Evolutionary conservation across 768 basidiomycete genomes (phyloP), one percentile per base, ranked within the genome.

Genomic region (Mycena leptocephala): DNA sequence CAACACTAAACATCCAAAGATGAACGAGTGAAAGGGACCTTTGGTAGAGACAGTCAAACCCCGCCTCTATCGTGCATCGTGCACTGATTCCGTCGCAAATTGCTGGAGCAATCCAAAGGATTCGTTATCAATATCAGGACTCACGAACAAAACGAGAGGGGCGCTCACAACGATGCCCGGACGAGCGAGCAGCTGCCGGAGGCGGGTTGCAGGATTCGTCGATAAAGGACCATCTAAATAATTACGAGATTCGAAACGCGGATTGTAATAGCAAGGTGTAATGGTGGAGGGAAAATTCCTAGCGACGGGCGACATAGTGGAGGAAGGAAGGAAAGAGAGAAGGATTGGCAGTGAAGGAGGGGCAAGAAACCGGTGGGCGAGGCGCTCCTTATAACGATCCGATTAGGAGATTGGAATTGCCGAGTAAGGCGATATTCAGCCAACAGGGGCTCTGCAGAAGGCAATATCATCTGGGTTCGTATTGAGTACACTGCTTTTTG

Each of bases 1-100:
- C 7, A 75, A 56, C 68, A 26, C 30, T 55, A 58, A 4, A 14
- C 55, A 4, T 43, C 22, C 28, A 43, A 22, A 71, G 46, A 63
- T 30, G 67, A n/a, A 39, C n/a, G 28, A 9, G 11, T 59, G 22
- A 26, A 56, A 51, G n/a, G 33, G 39, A 92, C 92, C 92, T 95
- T 85, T 95, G 94, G 82, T 95, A 96, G 70, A 95, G 75, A 79
- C 94, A 95, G 28, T 89, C 87, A 79, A 95, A 96, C 24, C 95
- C 95, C 48, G 94, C 93, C 84, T 96, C 94, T 7, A 95, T 84
- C 8, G 95, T 95, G 77, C 94, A 94, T 37, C 95, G 89, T 10
- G 94, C 94, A 79, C 93, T 94, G 80, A 96, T 95, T 64, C 94
- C 94, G 72, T 72, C 61, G 30, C 70, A 72, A 22, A 72, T 64